Evolutionary conservation across 2,329 filamentous ascomycete genomes (phyloP).

Genomic region (Paecilomyces dactylethromorphus): DNA sequence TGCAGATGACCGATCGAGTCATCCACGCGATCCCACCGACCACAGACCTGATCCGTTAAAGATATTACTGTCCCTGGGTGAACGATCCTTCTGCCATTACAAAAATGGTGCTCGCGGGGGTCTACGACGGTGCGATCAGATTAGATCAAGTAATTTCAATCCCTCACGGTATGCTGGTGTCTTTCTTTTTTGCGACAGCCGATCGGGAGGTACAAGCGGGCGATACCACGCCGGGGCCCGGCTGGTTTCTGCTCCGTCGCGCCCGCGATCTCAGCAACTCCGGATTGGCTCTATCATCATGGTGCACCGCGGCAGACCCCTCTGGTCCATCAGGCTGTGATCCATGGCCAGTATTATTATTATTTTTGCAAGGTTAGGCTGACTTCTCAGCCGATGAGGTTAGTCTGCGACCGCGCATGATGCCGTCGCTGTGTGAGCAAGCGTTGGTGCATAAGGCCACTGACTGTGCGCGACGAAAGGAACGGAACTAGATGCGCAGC

Average conservation of each 20-base stretch:
- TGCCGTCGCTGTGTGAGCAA: too few relatives aligned
- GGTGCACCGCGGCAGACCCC: conserved; percentile 10
- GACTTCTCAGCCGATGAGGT: background rate
- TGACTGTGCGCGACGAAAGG: too few relatives aligned
- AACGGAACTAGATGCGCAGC: too few relatives aligned
- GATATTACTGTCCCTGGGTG: background rate
- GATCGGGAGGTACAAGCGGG: conserved; percentile 6
- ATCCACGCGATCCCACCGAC: background rate
- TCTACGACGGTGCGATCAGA: conserved; percentile 39
- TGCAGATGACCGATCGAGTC: background rate
- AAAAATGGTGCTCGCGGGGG: background rate
- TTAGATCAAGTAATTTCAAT: conserved; percentile 55
- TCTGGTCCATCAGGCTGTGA: background rate
- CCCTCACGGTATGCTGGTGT: conserved; percentile 37
- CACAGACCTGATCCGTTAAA: background rate
- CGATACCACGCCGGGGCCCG: conserved; percentile 9
- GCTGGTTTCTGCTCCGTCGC: conserved; percentile 21
- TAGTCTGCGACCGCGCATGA: background rate
- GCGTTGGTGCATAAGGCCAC: too few relatives aligned
- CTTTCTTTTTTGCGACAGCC: too few relatives aligned
- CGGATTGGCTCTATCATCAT: conserved; percentile 29
- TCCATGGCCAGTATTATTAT: too few relatives aligned
- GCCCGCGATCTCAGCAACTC: conserved; percentile 7
- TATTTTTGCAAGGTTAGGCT: too few relatives aligned
- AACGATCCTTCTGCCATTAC: background rate